phyloP scores from a whole-genome alignment of 495 filamentous ascomycete genomes.

The Extremus antarcticus region DNA sequence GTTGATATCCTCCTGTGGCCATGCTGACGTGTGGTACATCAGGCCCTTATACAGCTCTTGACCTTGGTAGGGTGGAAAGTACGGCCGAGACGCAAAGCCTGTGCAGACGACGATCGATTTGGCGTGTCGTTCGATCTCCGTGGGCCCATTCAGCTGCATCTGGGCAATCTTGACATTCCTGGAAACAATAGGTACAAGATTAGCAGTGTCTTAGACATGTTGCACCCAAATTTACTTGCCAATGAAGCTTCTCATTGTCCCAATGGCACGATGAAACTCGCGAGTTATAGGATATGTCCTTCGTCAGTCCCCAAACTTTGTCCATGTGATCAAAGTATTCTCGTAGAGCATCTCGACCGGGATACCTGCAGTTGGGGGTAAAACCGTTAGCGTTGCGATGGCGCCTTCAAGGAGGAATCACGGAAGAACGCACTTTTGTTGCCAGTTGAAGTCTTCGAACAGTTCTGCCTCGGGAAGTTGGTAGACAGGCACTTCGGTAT shows the following conservation, averaged over 20 bases:
- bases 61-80: constrained; percentile 38
- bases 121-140: constrained; percentile 6
- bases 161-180: constrained; percentile 4
- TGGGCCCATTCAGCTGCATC: constrained; percentile 1
- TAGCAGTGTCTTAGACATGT: too few relatives aligned
- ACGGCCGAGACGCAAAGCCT: constrained; percentile 1
- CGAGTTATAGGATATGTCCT: constrained; percentile 16
- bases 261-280: constrained; percentile 14
- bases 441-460: constrained; percentile 19
- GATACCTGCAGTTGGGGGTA: neutral
- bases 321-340: constrained; percentile 23
- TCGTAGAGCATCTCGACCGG: constrained; percentile 15
- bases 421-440: constrained; percentile 5
- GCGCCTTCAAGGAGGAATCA: neutral
- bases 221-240: too few relatives aligned
- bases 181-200: too few relatives aligned
- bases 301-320: constrained; percentile 12
- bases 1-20: constrained; percentile 42
- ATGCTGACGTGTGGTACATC: constrained; percentile 46
- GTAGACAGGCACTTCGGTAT: constrained; percentile 23
- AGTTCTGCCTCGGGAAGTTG: constrained; percentile 17
- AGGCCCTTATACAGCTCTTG: constrained; percentile 42
- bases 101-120: constrained; percentile 2
- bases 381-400: neutral
- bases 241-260: constrained; percentile 9